Evolutionary conservation across 2,329 filamentous ascomycete species (phyloP).

Genomic region (Anisogramma anomala): DNA sequence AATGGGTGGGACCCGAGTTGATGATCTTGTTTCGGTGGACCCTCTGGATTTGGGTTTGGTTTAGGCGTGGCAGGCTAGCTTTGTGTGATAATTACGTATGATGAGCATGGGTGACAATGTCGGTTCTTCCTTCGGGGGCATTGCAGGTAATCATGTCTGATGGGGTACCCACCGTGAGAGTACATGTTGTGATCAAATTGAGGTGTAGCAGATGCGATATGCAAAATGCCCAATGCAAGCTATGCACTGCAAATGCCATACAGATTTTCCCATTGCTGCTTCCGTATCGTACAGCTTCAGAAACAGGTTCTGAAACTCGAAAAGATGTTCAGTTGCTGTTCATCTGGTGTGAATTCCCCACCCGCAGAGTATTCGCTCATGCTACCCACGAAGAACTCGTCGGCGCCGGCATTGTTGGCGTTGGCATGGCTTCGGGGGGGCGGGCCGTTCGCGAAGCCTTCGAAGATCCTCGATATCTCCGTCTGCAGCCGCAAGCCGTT

Average conservation of each 20-base stretch:
- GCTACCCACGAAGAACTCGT: background rate
- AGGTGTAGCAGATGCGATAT: too few relatives aligned
- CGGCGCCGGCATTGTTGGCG: background rate
- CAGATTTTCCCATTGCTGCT: too few relatives aligned
- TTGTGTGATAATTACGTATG: too few relatives aligned
- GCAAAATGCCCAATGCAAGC: too few relatives aligned
- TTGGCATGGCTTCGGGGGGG: too few relatives aligned
- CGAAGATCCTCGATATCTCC: constrained; percentile 41
- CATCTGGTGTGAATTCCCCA: background rate
- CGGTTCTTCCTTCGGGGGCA: background rate
- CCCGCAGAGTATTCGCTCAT: constrained; percentile 1
- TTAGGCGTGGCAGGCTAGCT: background rate
- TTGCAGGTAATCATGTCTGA: background rate
- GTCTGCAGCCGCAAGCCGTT: constrained; percentile 40
- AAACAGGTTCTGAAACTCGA: constrained; percentile 11
- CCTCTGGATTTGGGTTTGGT: background rate
- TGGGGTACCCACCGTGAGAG: background rate
- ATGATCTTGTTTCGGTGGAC: background rate
- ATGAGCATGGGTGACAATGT: too few relatives aligned
- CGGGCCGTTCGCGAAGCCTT: constrained; percentile 25
- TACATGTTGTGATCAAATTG: background rate
- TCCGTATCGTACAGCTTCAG: too few relatives aligned
- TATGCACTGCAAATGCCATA: too few relatives aligned
- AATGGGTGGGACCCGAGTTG: background rate
- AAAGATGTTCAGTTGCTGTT: constrained; percentile 3